Evolutionary conservation across 2,329 filamentous ascomycete species (phyloP).

Genomic region (Fusarium cicatricum): DNA sequence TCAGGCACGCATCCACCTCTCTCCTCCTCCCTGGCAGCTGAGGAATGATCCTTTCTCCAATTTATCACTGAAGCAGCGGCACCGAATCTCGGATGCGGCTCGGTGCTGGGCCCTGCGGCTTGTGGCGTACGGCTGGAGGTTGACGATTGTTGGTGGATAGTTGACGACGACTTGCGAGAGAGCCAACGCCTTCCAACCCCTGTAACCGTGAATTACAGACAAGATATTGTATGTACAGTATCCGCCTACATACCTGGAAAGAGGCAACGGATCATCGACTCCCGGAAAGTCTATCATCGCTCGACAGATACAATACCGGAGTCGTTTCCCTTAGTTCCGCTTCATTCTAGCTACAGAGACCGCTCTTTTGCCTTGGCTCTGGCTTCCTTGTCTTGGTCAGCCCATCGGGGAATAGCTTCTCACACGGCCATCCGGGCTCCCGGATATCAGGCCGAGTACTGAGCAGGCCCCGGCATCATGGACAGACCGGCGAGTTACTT

Average conservation of each 20-base stretch:
- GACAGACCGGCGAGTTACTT: slow-evolving; percentile 3
- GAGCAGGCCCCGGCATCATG: slow-evolving; percentile 12
- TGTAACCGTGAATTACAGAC: background rate
- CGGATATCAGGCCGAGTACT: background rate
- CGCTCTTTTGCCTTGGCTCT: slow-evolving; percentile 6
- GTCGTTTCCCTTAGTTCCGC: background rate
- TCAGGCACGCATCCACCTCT: slow-evolving; percentile 3
- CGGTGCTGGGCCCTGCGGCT: slow-evolving; percentile 10
- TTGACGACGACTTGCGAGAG: slow-evolving; percentile 1
- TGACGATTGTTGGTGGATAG: slow-evolving; percentile 6
- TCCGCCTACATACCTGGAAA: background rate
- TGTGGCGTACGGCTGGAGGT: slow-evolving; percentile 1
- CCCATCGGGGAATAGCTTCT: background rate
- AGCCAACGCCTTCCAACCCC: background rate
- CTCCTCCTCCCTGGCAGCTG: slow-evolving; percentile 1
- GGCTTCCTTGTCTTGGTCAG: background rate
- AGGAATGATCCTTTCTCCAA: slow-evolving; percentile 13
- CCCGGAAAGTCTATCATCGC: background rate
- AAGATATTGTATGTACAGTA: background rate
- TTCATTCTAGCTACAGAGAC: slow-evolving; percentile 13
- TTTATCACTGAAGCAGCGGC: background rate
- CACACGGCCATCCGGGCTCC: slow-evolving; percentile 14
- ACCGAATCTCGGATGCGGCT: slow-evolving; percentile 14
- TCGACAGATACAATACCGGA: background rate
- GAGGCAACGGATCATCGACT: background rate